These are phyloP conservation scores for Spinacia oleracea DNA, from an alignment of 179 eudicot species.

Conservation along the genomic window DNA sequence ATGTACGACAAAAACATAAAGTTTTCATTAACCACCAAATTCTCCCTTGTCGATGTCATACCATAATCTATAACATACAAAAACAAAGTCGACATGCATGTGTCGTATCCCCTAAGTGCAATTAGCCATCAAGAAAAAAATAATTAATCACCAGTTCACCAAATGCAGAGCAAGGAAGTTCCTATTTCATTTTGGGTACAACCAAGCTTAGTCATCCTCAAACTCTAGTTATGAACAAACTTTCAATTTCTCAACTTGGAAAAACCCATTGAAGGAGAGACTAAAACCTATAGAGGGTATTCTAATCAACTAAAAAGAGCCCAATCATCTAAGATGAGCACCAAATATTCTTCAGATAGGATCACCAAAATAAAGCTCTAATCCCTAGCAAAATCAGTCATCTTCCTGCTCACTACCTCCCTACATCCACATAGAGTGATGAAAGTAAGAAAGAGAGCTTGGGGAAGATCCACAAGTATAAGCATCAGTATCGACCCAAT, in stretches of 20 bases:
- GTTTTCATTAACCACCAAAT: background rate
- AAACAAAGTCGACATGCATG: background rate
- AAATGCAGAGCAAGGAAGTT: background rate
- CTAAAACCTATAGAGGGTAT: background rate
- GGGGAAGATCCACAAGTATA: background rate
- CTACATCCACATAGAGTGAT: background rate
- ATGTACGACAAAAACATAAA: too few relatives aligned
- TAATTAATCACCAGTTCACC: background rate
- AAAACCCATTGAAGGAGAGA: background rate
- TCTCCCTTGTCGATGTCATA: background rate
- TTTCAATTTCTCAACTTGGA: background rate
- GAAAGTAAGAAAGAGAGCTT: background rate
- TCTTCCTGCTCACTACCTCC: background rate
- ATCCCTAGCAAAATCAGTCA: background rate
- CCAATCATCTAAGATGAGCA: background rate
- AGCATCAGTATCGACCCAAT: background rate
- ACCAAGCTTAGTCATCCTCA: background rate
- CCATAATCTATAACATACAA: background rate
- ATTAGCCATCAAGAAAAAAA: background rate
- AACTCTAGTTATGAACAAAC: background rate
- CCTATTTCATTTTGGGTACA: background rate
- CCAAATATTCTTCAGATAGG: background rate
- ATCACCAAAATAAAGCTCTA: background rate
- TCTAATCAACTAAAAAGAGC: background rate
- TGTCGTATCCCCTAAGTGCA: background rate